These are phyloP conservation scores for Pythium monospermum DNA, from an alignment of 352 stramenopile genomes.

Conservation along the genomic window DNA sequence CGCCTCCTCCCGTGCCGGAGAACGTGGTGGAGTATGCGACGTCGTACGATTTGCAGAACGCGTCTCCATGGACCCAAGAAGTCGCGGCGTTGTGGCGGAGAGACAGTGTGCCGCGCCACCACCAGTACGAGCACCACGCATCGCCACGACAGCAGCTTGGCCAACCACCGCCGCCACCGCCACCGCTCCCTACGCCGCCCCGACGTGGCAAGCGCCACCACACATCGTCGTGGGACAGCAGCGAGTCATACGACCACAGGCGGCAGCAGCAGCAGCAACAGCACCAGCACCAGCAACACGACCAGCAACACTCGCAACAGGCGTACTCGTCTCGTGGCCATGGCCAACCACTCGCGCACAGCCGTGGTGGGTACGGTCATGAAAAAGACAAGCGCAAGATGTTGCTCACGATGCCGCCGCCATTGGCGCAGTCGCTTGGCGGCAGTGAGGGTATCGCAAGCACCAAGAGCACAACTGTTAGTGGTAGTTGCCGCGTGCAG, in stretches of 20 bases:
- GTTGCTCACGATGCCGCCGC: too few relatives aligned
- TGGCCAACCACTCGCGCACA: too few relatives aligned
- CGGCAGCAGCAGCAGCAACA: constrained; percentile 7
- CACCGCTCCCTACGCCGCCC: background rate
- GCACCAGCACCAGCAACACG: background rate
- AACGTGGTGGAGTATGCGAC: background rate
- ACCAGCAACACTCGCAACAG: constrained; percentile 1
- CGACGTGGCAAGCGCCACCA: constrained; percentile 17
- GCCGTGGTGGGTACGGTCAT: too few relatives aligned
- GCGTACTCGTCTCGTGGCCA: background rate
- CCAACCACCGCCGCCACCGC: background rate
- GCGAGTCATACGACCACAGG: constrained; percentile 8
- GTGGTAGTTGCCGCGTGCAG: background rate
- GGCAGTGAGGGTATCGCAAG: background rate
- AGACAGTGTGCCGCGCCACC: constrained; percentile 5
- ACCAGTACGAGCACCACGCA: constrained; percentile 1
- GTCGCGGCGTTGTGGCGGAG: background rate
- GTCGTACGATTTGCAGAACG: background rate
- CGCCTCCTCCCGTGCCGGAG: background rate
- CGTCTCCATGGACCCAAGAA: background rate
- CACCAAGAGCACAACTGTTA: background rate
- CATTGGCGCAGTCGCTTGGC: too few relatives aligned
- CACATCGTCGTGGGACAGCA: constrained; percentile 15
- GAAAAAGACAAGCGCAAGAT: too few relatives aligned
- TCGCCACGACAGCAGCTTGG: background rate